phyloP scores from a whole-genome alignment of 1,284 basidiomycete genomes.

The Ustilago bromivora region DNA sequence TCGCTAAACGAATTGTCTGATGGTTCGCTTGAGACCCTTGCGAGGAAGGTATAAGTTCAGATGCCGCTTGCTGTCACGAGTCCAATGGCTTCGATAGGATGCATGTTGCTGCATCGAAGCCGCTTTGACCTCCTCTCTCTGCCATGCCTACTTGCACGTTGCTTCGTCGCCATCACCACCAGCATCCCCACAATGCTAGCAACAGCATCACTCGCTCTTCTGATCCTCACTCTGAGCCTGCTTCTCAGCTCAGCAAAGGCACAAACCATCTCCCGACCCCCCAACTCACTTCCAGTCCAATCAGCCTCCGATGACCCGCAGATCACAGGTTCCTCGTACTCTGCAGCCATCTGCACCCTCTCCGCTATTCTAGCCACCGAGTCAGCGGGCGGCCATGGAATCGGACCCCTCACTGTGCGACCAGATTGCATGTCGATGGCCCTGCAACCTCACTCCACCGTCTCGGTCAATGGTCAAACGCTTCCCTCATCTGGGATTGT shows the following conservation, averaged over 20 bases:
- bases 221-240: not conserved
- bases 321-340: slow-evolving; percentile 18
- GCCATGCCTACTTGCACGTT: not conserved
- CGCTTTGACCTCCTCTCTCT: not conserved
- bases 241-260: not conserved
- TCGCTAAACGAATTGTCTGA: too few relatives aligned
- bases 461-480: slow-evolving; percentile 29
- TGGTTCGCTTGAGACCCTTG: slow-evolving; percentile 8
- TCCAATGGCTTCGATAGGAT: not conserved
- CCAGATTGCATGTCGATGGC: slow-evolving; percentile 27
- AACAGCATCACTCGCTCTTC: not conserved
- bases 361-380: slow-evolving; percentile 21
- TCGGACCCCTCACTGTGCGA: slow-evolving; percentile 34
- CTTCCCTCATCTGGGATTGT: slow-evolving; percentile 33
- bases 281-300: slow-evolving; percentile 27
- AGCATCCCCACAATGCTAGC: not conserved
- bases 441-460: slow-evolving; percentile 13
- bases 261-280: slow-evolving; percentile 29
- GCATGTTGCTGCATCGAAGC: not conserved
- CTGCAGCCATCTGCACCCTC: slow-evolving; percentile 28
- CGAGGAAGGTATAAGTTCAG: slow-evolving; percentile 4
- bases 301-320: slow-evolving; percentile 29
- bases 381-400: slow-evolving; percentile 15
- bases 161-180: not conserved
- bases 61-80: slow-evolving; percentile 3